These are phyloP conservation scores for Trichoderma gracile DNA, from an alignment of 2,329 filamentous ascomycete genomes.

Conservation along the genomic window DNA sequence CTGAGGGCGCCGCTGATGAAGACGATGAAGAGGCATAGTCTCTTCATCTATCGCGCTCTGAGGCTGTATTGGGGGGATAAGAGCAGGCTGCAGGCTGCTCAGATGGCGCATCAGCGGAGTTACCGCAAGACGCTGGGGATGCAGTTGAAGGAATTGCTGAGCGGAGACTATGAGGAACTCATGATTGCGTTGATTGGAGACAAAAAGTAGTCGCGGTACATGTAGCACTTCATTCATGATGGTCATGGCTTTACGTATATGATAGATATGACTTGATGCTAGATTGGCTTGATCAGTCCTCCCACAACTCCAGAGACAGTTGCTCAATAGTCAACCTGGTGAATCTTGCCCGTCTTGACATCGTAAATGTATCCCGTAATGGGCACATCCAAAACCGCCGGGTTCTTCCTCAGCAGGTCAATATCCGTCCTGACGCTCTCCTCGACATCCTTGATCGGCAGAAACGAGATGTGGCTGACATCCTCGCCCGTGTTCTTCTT, in stretches of 20 bases:
- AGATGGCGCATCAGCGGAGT: conserved; percentile 29
- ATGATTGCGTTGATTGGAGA: conserved; percentile 32
- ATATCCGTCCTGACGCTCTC: conserved; percentile 68
- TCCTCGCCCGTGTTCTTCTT: conserved; percentile 58
- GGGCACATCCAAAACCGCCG: conserved; percentile 60
- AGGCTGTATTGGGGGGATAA: conserved; percentile 33
- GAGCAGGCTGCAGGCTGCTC: conserved; percentile 33
- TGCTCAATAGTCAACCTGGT: conserved; percentile 36
- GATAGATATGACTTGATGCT: background rate
- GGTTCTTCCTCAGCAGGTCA: conserved; percentile 57
- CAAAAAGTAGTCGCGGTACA: no score
- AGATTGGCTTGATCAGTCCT: no score
- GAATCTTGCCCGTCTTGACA: conserved; percentile 66
- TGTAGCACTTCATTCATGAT: no score
- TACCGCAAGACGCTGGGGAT: conserved; percentile 26
- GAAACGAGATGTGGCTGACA: conserved; percentile 59
- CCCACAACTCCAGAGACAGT: no score
- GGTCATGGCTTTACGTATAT: no score
- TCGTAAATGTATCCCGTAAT: conserved; percentile 78
- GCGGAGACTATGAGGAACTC: conserved; percentile 32
- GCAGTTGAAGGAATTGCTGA: conserved; percentile 30
- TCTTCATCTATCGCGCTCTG: conserved; percentile 10
- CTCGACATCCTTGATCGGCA: conserved; percentile 65
- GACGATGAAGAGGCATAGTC: conserved; percentile 29
- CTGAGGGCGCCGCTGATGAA: conserved; percentile 34